Evolutionary conservation across 2,329 filamentous ascomycete genomes (phyloP), one percentile per base, ranked within the genome.

Genomic region (Cordyceps farinosa): DNA sequence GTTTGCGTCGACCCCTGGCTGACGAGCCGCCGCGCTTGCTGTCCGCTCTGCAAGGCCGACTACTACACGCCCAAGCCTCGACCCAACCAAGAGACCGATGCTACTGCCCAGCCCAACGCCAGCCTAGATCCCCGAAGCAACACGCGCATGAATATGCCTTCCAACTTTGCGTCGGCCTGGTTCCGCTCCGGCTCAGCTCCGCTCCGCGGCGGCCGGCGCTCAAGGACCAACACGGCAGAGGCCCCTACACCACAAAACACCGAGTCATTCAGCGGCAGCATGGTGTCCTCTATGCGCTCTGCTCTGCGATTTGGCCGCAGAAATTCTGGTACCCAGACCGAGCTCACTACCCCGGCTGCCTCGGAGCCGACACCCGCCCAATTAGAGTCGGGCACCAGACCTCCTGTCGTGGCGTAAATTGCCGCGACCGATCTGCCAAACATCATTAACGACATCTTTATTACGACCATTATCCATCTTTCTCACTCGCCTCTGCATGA

Each of bases 1-100:
- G 91, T 90, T 45, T 99, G 95, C 73, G 86, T 99, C 55, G 95
- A 99, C 70, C 95, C 95, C 11, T 99, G 95, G 95, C 80, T 99
- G 67, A 99, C 95, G 10, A 93, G 90, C 72, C 87, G 95, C 66
- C 89, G 94, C 68, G 95, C 95, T 32, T 98, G 94, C 80, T 99
- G 95, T 74, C 95, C 95, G 6, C 87, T 99, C 7, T 99, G 95
- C 82, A 99, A 99, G 79, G 91, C 94, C 47, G 95, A 99, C 73
- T 99, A 98, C 76, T 98, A 96, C 75, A 89, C 92, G 3, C 94
- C 95, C 0, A 98, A 98, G 77, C 91, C 92, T 57, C 90, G 92
- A 17, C 82, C 90, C 3, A 73, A 75, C 10, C 75, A 79, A 11
- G 75, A 78, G 15, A 79, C 80, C 40, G 76, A 77, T 30, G 77